Base-by-base conservation (phyloP, 1,284 basidiomycete genomes). In the Apiotrichum domesticum region DNA sequence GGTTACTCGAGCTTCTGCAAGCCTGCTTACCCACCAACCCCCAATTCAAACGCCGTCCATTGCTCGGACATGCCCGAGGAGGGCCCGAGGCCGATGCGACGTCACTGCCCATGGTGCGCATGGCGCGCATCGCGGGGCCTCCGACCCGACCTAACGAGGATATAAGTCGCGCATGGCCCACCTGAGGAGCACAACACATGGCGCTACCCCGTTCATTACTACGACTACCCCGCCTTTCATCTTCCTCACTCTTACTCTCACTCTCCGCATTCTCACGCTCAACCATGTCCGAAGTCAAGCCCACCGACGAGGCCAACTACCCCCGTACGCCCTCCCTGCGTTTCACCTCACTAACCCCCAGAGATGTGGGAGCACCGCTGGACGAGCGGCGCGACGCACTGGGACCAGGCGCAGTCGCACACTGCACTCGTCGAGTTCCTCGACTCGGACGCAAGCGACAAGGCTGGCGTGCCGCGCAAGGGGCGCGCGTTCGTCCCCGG, bases 401-500 rank as follows among this genome's bases (percentile, higher is more conserved):
- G 86, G 86, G 86, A 88, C 65, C 66, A 71, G 10, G 83, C 82
- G 0, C 66, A 74, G 1, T 63, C 76, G 4, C 86, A 87, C 62
- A 82, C 82, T 13, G 77, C 84, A 0, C 74, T 88, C 45, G 71
- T 73, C 15, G 79, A 83, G 35, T 68, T 85, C 1, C 66, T 87
- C n/a, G 71, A 80, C 47, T 80, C 80, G 0, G 74, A 72, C 10
- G 74, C 76, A 33, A 40, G 35, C 41, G 58, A 55, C 59, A 54
- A 68, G 42, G 59, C 86, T 1, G 70, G 78, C 4, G 77, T 87
- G 43, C 82, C 85, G 0, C 79, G 60, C 33, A 64, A 61, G 5
- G 86, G 87, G 1, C 72, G 77, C 39, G 86, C 84, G 3, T 75
- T 89, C 1, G 81, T 89, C 8, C 87, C 87, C 0, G 87, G 87